Percentiles rank a stretch among this genome's conserved stretches.
Evolutionary conservation across 352 stramenopile species (phyloP).

Genomic region (Phytophthora sp.): DNA sequence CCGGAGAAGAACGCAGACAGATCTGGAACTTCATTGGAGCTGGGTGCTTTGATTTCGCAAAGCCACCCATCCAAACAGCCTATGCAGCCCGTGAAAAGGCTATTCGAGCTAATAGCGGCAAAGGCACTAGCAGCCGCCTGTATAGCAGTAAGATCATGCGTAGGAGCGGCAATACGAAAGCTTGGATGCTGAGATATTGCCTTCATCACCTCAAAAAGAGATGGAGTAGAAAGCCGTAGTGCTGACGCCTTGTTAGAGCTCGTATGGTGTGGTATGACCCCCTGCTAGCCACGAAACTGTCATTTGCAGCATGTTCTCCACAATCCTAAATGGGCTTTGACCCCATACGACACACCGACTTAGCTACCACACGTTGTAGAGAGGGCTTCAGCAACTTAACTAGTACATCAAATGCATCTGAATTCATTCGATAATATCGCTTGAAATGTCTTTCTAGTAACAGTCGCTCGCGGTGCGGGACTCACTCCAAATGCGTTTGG

Average conservation of each 20-base stretch:
- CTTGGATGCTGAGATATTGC: background rate
- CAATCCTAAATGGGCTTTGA: background rate
- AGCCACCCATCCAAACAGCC: no score
- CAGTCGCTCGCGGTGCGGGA: background rate
- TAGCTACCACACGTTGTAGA: background rate
- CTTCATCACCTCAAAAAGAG: background rate
- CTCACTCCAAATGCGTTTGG: background rate
- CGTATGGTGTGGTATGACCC: background rate
- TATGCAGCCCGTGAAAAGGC: constrained; percentile 3
- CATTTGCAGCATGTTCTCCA: background rate
- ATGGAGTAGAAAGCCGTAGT: background rate
- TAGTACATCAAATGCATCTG: background rate
- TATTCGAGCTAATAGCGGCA: background rate
- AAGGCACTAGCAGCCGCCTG: background rate
- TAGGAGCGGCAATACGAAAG: background rate
- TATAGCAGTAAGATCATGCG: background rate
- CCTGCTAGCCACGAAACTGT: background rate
- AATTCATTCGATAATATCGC: background rate
- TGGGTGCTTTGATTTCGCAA: no score
- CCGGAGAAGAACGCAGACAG: no score
- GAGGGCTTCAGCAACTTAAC: background rate
- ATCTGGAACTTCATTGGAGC: no score
- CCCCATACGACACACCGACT: background rate
- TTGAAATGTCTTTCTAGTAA: background rate
- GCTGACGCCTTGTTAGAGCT: background rate